phyloP scores from a whole-genome alignment of 352 stramenopile genomes.

The Pythium dissotocum region DNA sequence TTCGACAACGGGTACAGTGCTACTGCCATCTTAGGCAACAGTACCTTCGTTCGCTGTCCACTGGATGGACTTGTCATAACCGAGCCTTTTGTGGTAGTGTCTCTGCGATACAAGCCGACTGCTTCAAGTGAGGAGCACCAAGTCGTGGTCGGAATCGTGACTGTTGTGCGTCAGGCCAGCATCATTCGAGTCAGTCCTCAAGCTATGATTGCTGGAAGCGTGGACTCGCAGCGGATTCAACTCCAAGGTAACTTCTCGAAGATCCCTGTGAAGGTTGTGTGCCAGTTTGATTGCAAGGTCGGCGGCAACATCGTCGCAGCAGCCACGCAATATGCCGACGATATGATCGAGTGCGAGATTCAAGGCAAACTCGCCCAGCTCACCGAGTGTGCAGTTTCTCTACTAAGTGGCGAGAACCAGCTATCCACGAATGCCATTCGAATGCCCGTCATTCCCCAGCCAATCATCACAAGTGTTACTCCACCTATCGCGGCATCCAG shows the following conservation, averaged over 20 bases:
- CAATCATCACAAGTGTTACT: background rate
- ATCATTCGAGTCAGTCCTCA: constrained; percentile 7
- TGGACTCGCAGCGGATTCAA: constrained; percentile 5
- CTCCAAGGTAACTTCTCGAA: constrained; percentile 17
- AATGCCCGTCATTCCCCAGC: background rate
- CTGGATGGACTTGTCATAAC: background rate
- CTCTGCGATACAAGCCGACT: background rate
- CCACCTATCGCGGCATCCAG: background rate
- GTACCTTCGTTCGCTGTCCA: constrained; percentile 14
- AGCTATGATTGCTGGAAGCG: constrained; percentile 3
- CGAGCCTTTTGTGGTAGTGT: constrained; percentile 3
- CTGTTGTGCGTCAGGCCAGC: background rate
- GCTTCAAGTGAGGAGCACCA: background rate
- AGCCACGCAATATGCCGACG: constrained; percentile 4
- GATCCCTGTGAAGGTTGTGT: background rate
- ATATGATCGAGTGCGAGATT: constrained; percentile 18
- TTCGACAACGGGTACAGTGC: background rate
- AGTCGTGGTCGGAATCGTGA: background rate
- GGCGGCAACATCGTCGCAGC: background rate
- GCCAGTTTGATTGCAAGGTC: constrained; percentile 8
- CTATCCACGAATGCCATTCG: constrained; percentile 6
- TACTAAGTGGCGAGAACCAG: background rate
- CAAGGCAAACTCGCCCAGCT: background rate
- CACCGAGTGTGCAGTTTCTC: constrained; percentile 4
- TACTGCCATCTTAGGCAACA: background rate